These are phyloP conservation scores for Solanum habrochaites DNA, from an alignment of 257 asterid genomes.

Conservation along the genomic window DNA sequence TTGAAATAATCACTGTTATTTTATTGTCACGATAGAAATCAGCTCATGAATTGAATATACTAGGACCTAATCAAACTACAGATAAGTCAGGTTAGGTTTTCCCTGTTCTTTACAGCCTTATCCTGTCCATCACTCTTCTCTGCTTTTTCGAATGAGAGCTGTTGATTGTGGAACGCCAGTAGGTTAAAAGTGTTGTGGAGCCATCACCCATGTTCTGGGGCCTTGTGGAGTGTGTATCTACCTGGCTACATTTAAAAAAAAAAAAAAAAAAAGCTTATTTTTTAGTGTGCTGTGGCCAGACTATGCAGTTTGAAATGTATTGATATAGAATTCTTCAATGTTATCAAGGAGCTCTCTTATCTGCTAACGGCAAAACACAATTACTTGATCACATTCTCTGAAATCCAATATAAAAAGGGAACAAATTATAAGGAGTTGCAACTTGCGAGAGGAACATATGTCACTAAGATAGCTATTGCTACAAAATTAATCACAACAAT, in stretches of 20 bases:
- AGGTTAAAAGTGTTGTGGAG: not conserved
- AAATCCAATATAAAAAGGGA: not conserved
- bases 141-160: not conserved
- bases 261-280: not conserved
- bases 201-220: not conserved
- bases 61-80: not conserved
- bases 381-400: not conserved
- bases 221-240: not conserved
- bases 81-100: not conserved
- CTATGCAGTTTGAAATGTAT: not conserved
- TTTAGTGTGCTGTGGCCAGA: not conserved
- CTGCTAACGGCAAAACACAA: not conserved
- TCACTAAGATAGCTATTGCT: not conserved
- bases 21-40: not conserved
- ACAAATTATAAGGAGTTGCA: not conserved
- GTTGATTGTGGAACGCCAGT: not conserved
- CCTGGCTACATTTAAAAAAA: not conserved
- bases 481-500: not conserved
- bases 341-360: not conserved
- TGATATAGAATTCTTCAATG: not conserved
- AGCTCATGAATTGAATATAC: not conserved
- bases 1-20: not conserved
- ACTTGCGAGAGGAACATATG: not conserved
- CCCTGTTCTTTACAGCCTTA: not conserved
- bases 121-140: not conserved